A percentile compares a stretch with the other conserved stretches of the same genome.
phyloP scores from a whole-genome alignment of 768 basidiomycete genomes.

The Rhodosporidiobolus odoratus region DNA sequence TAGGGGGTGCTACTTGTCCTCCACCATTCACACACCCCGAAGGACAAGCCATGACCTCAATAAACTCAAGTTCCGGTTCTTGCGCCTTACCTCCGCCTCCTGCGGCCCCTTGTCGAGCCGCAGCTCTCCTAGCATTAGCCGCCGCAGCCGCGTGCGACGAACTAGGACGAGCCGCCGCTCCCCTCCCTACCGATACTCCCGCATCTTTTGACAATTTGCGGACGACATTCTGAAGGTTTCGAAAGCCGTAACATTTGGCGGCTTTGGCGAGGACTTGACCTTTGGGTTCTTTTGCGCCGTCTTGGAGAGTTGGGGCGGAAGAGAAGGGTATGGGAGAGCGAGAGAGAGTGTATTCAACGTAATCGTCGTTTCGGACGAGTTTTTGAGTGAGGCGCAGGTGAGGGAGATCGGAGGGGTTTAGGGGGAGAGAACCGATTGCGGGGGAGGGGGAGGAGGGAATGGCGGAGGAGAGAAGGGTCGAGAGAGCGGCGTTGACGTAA shows the following conservation, averaged over 20 bases:
- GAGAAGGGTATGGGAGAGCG: constrained; percentile 12
- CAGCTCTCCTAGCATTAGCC: constrained; percentile 24
- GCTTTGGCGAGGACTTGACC: constrained; percentile 65
- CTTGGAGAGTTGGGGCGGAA: background rate
- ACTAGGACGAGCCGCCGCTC: constrained; percentile 56
- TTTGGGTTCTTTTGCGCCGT: background rate
- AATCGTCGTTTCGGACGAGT: constrained; percentile 47
- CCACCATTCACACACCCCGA: constrained; percentile 96
- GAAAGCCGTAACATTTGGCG: constrained; percentile 93
- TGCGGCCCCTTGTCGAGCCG: background rate
- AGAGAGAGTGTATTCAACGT: constrained; percentile 41
- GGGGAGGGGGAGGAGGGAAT: constrained; percentile 10
- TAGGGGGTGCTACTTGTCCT: constrained; percentile 61
- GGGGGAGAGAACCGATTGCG: background rate
- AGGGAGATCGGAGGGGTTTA: constrained; percentile 36
- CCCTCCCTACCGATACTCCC: constrained; percentile 65
- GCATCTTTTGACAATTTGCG: constrained; percentile 82
- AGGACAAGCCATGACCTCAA: constrained; percentile 99
- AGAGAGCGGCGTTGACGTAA: constrained; percentile 65
- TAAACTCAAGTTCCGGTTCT: constrained; percentile 66
- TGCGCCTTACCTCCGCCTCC: background rate
- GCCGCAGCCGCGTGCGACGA: background rate
- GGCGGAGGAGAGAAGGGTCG: constrained; percentile 36
- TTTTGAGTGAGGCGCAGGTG: constrained; percentile 38
- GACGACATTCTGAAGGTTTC: constrained; percentile 94